Evolutionary conservation across 2,329 filamentous ascomycete genomes (phyloP).

Genomic region (Colletotrichum theobromicola): DNA sequence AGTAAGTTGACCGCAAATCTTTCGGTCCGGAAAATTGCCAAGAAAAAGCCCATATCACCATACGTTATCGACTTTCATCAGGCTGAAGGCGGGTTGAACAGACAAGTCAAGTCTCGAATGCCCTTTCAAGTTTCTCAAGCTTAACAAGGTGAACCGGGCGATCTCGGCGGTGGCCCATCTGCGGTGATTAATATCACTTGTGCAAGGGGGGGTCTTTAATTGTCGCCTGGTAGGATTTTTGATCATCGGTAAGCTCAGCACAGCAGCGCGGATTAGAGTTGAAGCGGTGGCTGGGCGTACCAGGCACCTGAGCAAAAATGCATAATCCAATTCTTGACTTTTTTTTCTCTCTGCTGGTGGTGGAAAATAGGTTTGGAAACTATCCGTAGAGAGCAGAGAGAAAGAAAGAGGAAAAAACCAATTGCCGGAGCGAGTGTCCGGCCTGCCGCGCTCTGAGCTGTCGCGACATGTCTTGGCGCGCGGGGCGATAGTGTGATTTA

Average conservation of each 20-base stretch:
- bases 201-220: background rate
- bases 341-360: too few species aligned
- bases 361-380: background rate
- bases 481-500: constrained; percentile 1
- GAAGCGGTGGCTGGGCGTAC: background rate
- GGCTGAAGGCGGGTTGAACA: background rate
- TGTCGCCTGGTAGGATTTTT: background rate
- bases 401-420: background rate
- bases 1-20: background rate
- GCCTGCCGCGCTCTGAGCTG: background rate
- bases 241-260: background rate
- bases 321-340: background rate
- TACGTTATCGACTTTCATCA: background rate
- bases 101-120: background rate
- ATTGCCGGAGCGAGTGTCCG: background rate
- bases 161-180: background rate
- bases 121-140: background rate
- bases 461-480: constrained; percentile 4
- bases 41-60: background rate
- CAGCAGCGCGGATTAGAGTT: background rate
- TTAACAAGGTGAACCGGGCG: background rate
- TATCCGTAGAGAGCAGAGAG: background rate
- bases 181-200: background rate
- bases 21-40: background rate
- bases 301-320: background rate